A percentile compares a stretch with the other conserved stretches of the same genome.
These are phyloP conservation scores for Thuidium tamariscinum DNA, from an alignment of 225 moss, liverwort and hornwort genomes.

Conservation along the genomic window DNA sequence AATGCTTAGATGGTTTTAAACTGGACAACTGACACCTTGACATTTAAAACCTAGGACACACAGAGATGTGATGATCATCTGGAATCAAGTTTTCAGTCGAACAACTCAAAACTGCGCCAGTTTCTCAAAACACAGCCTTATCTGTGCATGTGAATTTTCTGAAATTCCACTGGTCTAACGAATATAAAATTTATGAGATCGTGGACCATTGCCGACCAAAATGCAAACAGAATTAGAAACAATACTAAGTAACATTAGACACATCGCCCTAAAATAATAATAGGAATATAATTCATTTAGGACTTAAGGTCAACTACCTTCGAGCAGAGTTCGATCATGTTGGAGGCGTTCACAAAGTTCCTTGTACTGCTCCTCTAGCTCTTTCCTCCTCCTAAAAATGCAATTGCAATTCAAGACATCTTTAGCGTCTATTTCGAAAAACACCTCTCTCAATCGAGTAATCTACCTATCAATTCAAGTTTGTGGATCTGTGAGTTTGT, in stretches of 20 bases:
- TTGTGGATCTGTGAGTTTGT: neutral
- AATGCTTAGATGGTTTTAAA: neutral
- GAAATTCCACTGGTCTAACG: neutral
- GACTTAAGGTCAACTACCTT: conserved; percentile 12
- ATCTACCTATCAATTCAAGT: neutral
- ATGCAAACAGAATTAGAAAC: neutral
- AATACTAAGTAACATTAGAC: neutral
- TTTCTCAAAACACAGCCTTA: neutral
- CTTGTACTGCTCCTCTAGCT: conserved; percentile 49
- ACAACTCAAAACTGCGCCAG: neutral
- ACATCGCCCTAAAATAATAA: neutral
- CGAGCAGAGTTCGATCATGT: conserved; percentile 35
- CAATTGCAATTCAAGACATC: neutral
- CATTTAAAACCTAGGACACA: neutral
- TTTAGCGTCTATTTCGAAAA: neutral
- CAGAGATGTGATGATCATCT: neutral
- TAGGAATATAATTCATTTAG: neutral
- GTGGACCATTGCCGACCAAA: neutral
- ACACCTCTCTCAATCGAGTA: neutral
- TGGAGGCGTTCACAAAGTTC: conserved; percentile 38
- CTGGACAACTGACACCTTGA: neutral
- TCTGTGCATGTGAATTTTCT: neutral
- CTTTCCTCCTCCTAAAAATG: conserved; percentile 40
- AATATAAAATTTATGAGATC: neutral
- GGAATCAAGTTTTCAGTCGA: neutral